Evolutionary conservation across 1,284 basidiomycete species (phyloP), one percentile per base, ranked within the genome.

Genomic region (Vanrija pseudolonga): DNA sequence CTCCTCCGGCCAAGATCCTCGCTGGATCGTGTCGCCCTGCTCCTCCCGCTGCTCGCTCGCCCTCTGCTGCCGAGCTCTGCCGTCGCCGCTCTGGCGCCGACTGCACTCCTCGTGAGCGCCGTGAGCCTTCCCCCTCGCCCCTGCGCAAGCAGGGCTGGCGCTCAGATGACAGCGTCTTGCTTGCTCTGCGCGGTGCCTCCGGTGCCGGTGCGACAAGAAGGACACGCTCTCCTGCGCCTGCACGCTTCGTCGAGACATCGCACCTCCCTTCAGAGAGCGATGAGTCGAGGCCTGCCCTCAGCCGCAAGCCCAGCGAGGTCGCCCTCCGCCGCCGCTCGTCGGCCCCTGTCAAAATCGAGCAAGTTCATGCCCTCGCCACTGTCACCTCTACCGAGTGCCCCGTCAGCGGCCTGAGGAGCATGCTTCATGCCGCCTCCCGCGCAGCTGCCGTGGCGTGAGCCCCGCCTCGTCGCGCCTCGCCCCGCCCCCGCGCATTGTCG

Each of bases 1-100:
- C 67, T 5, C 67, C 67, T 3, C 67, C 67, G 26, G 55, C 53
- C 14, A 39, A 24, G 23, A 24, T 28, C 2, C 38, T 23, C 8
- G 18, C 46, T 19, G 47, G 41, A 1, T 17, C 6, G 19, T 23
- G 2, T 12, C 43, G 37, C 37, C 54, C 51, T 4, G 64, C 64
- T 2, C 66, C 64, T 14, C 66, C 66, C 2, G 64, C 66, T 17
- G 66, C 66, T 4, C 51, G 63, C 45, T 65, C 63, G 3, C 66
- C 66, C 2, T 63, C 60, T 1, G 66, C 66, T 6, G 57, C 54
- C 23, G 64, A 61, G 17, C 58, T 68, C 4, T 68, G 66, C 47
- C 59, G 64, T 18, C 51, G 63, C n/a, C 50, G 64, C 12, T 46
- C 20, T 23, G 22, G 22, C 51, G 48, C 22, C n/a, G 20, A 8